phyloP scores from a whole-genome alignment of 78 protist genomes.

The Planoprotostelium fungivorum region DNA sequence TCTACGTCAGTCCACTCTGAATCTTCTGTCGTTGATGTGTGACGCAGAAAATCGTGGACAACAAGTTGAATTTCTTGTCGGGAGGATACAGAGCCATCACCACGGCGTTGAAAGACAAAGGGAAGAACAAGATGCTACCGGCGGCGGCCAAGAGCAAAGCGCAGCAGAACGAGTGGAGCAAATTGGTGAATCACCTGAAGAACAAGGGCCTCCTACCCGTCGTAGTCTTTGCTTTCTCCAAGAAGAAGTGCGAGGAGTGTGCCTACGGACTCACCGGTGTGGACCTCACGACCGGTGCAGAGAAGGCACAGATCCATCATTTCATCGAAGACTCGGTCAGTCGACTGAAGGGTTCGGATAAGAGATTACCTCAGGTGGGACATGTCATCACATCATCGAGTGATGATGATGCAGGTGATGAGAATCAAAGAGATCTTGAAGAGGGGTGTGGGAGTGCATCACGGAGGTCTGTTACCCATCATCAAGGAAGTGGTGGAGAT shows the following conservation, averaged over 20 bases:
- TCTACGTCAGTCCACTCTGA: not conserved
- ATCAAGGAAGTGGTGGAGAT: constrained; percentile 93
- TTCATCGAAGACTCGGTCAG: constrained; percentile 53
- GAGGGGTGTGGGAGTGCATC: constrained; percentile 96
- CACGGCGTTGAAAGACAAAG: not conserved
- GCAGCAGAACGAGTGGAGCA: constrained; percentile 40
- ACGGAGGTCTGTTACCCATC: constrained; percentile 95
- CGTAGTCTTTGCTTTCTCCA: constrained; percentile 82
- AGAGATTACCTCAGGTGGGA: constrained; percentile 54
- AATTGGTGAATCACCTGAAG: constrained; percentile 34
- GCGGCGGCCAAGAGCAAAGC: not conserved
- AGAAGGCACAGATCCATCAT: constrained; percentile 57
- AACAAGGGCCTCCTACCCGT: constrained; percentile 64
- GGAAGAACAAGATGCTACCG: not conserved
- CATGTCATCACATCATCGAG: not conserved
- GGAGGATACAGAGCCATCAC: constrained; percentile 1
- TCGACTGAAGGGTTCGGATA: constrained; percentile 56
- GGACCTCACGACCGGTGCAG: constrained; percentile 70
- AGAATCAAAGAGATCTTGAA: constrained; percentile 50
- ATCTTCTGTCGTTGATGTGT: not conserved
- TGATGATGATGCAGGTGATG: constrained; percentile 15
- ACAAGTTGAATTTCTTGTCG: not conserved
- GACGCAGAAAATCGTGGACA: constrained; percentile 11
- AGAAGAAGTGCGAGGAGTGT: constrained; percentile 70
- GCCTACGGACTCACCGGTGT: constrained; percentile 39